phyloP scores from a whole-genome alignment of 2,329 filamentous ascomycete species.

The Colletotrichum trifolii region DNA sequence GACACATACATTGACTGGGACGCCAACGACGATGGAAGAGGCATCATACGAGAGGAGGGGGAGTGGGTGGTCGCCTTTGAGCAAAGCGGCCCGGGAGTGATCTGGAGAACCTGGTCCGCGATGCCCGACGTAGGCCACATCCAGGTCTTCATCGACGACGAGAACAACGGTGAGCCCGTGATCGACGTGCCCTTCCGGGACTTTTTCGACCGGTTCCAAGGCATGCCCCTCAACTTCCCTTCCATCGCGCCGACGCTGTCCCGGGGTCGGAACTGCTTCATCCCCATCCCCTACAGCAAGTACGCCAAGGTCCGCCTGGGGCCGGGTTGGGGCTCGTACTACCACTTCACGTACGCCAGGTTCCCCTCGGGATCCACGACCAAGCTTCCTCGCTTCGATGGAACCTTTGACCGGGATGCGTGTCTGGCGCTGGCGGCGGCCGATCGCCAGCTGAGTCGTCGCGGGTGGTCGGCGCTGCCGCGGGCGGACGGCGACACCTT shows the following conservation, averaged over 20 bases:
- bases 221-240: slow-evolving; percentile 31
- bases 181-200: slow-evolving; percentile 29
- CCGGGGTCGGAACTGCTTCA: slow-evolving; percentile 31
- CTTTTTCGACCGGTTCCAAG: slow-evolving; percentile 31
- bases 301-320: slow-evolving; percentile 30
- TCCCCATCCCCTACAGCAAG: slow-evolving; percentile 31
- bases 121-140: slow-evolving; percentile 29
- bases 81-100: slow-evolving; percentile 30
- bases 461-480: slow-evolving; percentile 31
- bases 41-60: slow-evolving; percentile 29
- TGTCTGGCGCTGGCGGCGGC: slow-evolving; percentile 30
- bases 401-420: slow-evolving; percentile 24
- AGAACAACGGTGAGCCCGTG: slow-evolving; percentile 1
- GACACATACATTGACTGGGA: slow-evolving; percentile 35
- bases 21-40: slow-evolving; percentile 29
- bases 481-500: slow-evolving; percentile 22
- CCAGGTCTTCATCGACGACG: slow-evolving; percentile 28
- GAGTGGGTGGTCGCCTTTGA: slow-evolving; percentile 31
- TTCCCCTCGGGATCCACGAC: slow-evolving; percentile 10
- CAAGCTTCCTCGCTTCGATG: slow-evolving; percentile 18
- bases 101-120: slow-evolving; percentile 32
- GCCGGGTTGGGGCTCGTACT: slow-evolving; percentile 28
- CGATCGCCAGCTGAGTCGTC: slow-evolving; percentile 21
- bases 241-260: slow-evolving; percentile 26
- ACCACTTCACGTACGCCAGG: slow-evolving; percentile 30